Conservation (phyloP, 352 stramenopile species). For the Phytophthora sojae region DNA sequence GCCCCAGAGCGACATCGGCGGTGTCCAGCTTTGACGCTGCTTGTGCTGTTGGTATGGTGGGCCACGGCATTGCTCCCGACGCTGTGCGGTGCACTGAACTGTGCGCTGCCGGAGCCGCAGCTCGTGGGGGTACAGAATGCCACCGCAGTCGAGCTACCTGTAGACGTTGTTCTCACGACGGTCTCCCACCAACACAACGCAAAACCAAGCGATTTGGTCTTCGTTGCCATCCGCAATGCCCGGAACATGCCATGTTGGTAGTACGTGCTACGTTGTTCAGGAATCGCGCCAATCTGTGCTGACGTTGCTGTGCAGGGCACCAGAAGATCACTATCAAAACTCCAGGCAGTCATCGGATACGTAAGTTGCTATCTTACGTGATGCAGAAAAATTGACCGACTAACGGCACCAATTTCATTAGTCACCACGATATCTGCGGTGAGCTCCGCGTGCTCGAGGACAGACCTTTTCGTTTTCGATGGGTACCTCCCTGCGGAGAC, state of each 20-base stretch:
- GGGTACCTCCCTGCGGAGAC: conserved; percentile 11
- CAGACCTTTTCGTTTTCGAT: conserved; percentile 44
- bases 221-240: conserved; percentile 28
- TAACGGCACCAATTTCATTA: conserved; percentile 3
- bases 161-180: conserved; percentile 30
- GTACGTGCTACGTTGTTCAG: neutral
- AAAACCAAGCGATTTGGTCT: conserved; percentile 9
- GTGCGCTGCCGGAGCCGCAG: conserved; percentile 35
- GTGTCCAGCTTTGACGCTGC: neutral
- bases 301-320: conserved; percentile 18
- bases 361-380: conserved; percentile 15
- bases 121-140: conserved; percentile 41
- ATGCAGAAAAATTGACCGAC: neutral
- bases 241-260: conserved; percentile 34
- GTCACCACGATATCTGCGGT: conserved; percentile 13
- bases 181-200: neutral
- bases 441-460: conserved; percentile 32
- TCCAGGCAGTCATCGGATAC: conserved; percentile 36
- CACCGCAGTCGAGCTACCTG: conserved; percentile 25
- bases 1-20: neutral
- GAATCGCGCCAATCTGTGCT: neutral
- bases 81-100: conserved; percentile 24
- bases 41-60: conserved; percentile 7
- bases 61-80: neutral
- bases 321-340: conserved; percentile 32